A percentile compares a stretch with the other conserved stretches of the same genome.
phyloP scores from a whole-genome alignment of 176 grass and related monocot species.

The Triticum turgidum region DNA sequence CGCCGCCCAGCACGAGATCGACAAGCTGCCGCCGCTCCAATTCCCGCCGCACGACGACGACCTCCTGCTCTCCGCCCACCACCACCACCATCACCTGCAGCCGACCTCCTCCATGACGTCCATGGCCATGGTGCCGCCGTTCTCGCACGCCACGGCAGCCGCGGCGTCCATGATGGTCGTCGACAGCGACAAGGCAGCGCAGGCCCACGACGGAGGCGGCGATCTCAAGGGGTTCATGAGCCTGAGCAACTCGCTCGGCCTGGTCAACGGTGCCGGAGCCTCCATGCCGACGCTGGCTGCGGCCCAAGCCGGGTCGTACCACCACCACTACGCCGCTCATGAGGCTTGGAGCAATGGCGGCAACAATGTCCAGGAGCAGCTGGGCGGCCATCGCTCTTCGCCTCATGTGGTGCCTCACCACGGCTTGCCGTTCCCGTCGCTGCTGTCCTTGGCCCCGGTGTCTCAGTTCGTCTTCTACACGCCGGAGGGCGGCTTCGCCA shows the following conservation, averaged over 20 bases:
- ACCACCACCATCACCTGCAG: constrained; percentile 27
- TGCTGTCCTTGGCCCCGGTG: constrained; percentile 62
- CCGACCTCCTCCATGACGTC: not conserved
- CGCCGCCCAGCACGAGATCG: constrained; percentile 86
- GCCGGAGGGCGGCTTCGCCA: constrained; percentile 39
- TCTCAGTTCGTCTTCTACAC: constrained; percentile 74
- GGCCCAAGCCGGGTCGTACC: constrained; percentile 33
- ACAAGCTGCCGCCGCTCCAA: constrained; percentile 88
- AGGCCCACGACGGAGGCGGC: not conserved
- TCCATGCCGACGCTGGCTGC: constrained; percentile 35
- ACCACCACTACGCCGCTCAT: constrained; percentile 23
- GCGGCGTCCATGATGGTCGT: constrained; percentile 5
- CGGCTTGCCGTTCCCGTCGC: constrained; percentile 49
- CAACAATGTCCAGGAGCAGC: constrained; percentile 30
- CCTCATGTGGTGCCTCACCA: constrained; percentile 26
- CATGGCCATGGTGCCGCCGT: constrained; percentile 27
- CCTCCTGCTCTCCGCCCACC: constrained; percentile 27
- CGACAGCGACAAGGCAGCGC: not conserved
- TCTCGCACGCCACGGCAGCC: not conserved
- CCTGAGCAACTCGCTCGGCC: constrained; percentile 31
- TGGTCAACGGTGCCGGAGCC: constrained; percentile 15
- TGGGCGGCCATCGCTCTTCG: constrained; percentile 21
- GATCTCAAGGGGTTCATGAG: constrained; percentile 45
- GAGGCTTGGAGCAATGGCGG: constrained; percentile 25
- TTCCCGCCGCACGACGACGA: constrained; percentile 59